Percentiles rank a stretch among this genome's conserved stretches.
Evolutionary conservation across 2,329 filamentous ascomycete species (phyloP).

Genomic region (Fusarium torulosum): DNA sequence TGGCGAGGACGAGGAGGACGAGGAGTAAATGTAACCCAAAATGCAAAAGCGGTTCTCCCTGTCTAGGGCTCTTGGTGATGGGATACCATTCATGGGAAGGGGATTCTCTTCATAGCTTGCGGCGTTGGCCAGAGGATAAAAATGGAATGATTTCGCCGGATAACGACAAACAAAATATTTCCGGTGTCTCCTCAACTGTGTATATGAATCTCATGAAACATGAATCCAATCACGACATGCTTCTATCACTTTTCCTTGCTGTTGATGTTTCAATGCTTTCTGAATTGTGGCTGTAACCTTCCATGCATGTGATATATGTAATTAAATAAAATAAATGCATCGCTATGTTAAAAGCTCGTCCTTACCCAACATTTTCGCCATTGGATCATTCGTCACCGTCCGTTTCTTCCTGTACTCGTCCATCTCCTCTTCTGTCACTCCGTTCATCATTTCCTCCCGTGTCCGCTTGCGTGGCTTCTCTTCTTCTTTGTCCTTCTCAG

Average conservation of each 20-base stretch:
- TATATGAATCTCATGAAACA: conserved; percentile 44
- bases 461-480: conserved; percentile 74
- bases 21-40: conserved; percentile 67
- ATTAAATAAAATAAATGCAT: not conserved
- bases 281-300: not conserved
- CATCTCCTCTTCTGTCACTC: conserved; percentile 84
- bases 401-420: conserved; percentile 86
- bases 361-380: conserved; percentile 83
- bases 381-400: conserved; percentile 82
- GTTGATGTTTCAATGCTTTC: conserved; percentile 6
- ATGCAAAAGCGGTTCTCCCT: conserved; percentile 50
- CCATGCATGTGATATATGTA: not conserved
- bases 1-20: conserved; percentile 88
- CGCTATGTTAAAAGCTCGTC: conserved; percentile 64
- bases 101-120: conserved; percentile 62
- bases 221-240: conserved; percentile 40
- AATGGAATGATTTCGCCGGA: conserved; percentile 58
- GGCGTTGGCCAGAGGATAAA: conserved; percentile 65
- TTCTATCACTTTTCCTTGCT: conserved; percentile 13
- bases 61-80: conserved; percentile 49
- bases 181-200: conserved; percentile 43
- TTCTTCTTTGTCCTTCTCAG: conserved; percentile 51
- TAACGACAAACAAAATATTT: conserved; percentile 43
- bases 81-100: conserved; percentile 56
- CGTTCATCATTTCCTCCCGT: conserved; percentile 81